Evolutionary conservation across 2,329 filamentous ascomycete species (phyloP), one percentile per base, ranked within the genome.

Genomic region (Aspergillus japonicus): DNA sequence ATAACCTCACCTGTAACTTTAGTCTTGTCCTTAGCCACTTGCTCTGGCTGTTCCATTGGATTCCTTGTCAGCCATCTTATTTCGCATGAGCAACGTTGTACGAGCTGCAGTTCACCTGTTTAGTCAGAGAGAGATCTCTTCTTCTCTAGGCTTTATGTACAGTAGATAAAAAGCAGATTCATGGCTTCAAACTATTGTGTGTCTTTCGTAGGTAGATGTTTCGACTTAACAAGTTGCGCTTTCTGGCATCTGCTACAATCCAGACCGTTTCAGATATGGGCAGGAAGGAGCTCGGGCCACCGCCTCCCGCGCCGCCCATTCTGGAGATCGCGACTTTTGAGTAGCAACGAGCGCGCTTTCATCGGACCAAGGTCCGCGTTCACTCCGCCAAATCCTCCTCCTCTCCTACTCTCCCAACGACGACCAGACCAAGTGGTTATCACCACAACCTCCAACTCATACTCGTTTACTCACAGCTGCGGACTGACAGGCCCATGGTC

Each of bases 291-390:
- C 73, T 75, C 73, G 73, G 73, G 68, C 72, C 73, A 71, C 50
- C 53, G 48, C 50, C 56, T 61, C 47, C 60, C 62, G 61, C 64
- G 62, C 58, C 64, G 64, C 64, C 62, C 50, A 67, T 68, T 64
- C 66, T 69, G 71, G 68, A 72, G 72, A 74, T 75, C 73, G 73
- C 73, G 73, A 75, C 72, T 74, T 12, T 12, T 71, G 69, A 62
- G 57, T 47, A 49, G 60, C 57, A 52, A 65, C 65, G 64, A 63
- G 66, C 68, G 70, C 67, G 66, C 63, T 62, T 61, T 64, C 54
- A 56, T 56, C 62, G 54, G 55, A 58, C 62, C 62, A 63, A 66
- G 62, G 52, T 63, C 60, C 62, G 61, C 61, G 62, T 63, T 63
- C 56, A 50, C 49, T 49, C 51, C 33, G 55, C 51, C 52, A 26